These are phyloP conservation scores for Massariosphaeria phaeospora DNA, from an alignment of 495 filamentous ascomycete species.

Conservation along the genomic window DNA sequence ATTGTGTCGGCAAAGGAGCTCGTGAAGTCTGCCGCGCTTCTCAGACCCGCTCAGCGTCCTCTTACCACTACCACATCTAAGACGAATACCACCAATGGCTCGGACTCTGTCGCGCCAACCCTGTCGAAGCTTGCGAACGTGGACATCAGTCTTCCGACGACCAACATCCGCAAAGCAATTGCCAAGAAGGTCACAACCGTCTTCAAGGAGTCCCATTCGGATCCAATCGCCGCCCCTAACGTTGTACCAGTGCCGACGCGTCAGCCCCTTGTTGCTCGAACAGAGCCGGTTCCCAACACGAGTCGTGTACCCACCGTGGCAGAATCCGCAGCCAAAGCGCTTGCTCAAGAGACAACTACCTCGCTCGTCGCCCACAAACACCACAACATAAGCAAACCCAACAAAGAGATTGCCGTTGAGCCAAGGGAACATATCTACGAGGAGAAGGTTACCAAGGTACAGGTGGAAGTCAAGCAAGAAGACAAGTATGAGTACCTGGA, in stretches of 20 bases:
- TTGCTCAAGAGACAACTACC: neutral
- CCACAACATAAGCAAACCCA: neutral
- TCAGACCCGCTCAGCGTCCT: constrained; percentile 63
- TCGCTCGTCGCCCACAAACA: neutral
- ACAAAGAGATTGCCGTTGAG: neutral
- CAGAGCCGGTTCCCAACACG: neutral
- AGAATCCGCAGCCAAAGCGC: neutral
- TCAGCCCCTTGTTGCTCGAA: neutral
- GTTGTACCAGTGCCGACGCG: neutral
- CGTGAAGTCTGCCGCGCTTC: constrained; percentile 47
- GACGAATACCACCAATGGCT: constrained; percentile 7
- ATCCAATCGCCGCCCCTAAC: constrained; percentile 1
- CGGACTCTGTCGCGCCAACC: constrained; percentile 2
- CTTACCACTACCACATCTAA: constrained; percentile 35
- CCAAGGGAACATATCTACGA: constrained; percentile 2
- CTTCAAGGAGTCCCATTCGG: constrained; percentile 54
- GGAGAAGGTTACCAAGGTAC: constrained; percentile 11
- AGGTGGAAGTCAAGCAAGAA: constrained; percentile 8
- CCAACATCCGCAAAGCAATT: constrained; percentile 43
- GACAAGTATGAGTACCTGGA: constrained; percentile 33
- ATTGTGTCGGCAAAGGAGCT: constrained; percentile 39
- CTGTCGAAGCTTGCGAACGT: constrained; percentile 8
- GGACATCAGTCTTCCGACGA: constrained; percentile 6
- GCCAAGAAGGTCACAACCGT: constrained; percentile 59
- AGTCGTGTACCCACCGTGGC: neutral